Evolutionary conservation across 164 flowering plant genomes (phyloP), one percentile per base, ranked within the genome.

Genomic region (Pachysandra terminalis): DNA sequence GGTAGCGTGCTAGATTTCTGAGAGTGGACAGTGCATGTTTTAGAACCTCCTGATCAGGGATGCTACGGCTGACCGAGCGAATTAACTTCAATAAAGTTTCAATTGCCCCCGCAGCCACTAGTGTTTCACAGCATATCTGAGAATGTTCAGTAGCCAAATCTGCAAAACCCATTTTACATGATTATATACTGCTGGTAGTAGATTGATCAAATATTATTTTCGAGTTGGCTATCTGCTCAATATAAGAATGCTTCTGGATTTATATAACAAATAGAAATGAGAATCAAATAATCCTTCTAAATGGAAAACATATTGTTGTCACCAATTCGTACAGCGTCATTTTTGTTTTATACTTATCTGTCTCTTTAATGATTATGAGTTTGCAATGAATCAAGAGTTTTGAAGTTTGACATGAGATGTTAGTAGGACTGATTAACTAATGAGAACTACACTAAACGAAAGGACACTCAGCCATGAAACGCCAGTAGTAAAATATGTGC

Each of bases 21-120:
- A 95, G 86, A 69, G 91, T 87, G n/a, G 97, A 90, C 7, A 95
- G 81, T 0, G 93, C 81, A 63, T 87, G 93, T 68, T 85, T 88
- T 37, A 83, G 71, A 61, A 95, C 87, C 76, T 87, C 87, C 61
- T 86, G 94, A 75, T 89, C 92, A 19, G 98, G 97, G 65, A 87
- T 84, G 78, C 97, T 95, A 67, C 88, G 82, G 67, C 93, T 95
- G 67, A 83, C 82, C 35, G 92, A 84, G 28, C 77, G 68, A 10
- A 92, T 87, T 52, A 85, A 84, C 76, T 81, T 77, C 72, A 95
- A 65, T 35, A 95, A 75, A 41, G 81, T 86, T 48, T 72, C 76
- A 69, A 90, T 77, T 9, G 97, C 96, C 48, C 97, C 97, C 1
- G 89, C 96, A 48, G 77, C 86, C 23, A 88, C 97, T 27, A 95